A percentile compares a stretch with the other conserved stretches of the same genome.
These are phyloP conservation scores for Colletotrichum plurivorum DNA, from an alignment of 2,329 filamentous ascomycete genomes.

Conservation along the genomic window DNA sequence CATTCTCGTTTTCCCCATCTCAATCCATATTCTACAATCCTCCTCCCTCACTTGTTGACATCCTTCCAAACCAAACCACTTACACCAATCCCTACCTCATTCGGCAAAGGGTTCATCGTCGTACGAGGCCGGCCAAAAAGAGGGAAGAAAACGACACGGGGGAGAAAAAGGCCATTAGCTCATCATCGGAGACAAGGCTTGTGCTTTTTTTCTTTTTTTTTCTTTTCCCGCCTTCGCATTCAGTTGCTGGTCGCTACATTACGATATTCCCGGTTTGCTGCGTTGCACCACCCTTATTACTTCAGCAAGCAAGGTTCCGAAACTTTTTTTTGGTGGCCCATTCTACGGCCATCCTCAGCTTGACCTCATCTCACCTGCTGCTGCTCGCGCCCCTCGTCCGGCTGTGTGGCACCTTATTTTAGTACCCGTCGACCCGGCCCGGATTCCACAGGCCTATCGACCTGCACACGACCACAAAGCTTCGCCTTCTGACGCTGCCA, in stretches of 20 bases:
- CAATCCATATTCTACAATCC: neutral
- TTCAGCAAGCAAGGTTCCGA: constrained; percentile 40
- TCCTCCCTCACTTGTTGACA: neutral
- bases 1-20: constrained; percentile 19
- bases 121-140: constrained; percentile 15
- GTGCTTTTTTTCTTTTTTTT: constrained; percentile 2
- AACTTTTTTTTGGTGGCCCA: constrained; percentile 28
- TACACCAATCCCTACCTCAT: constrained; percentile 20
- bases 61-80: neutral
- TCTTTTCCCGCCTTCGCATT: neutral
- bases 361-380: constrained; percentile 20
- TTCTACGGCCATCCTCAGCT: constrained; percentile 17
- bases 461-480: constrained; percentile 38
- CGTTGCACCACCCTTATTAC: constrained; percentile 30
- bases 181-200: constrained; percentile 23
- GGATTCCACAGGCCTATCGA: constrained; percentile 29
- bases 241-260: constrained; percentile 13
- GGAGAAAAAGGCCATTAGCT: constrained; percentile 14
- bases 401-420: constrained; percentile 40
- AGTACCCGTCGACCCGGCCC: constrained; percentile 38
- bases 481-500: constrained; percentile 35
- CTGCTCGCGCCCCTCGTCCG: constrained; percentile 29
- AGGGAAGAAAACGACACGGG: neutral
- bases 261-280: neutral
- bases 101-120: constrained; percentile 17